phyloP scores from a whole-genome alignment of 2,329 filamentous ascomycete species.

The Lasiodiplodia gonubiensis region DNA sequence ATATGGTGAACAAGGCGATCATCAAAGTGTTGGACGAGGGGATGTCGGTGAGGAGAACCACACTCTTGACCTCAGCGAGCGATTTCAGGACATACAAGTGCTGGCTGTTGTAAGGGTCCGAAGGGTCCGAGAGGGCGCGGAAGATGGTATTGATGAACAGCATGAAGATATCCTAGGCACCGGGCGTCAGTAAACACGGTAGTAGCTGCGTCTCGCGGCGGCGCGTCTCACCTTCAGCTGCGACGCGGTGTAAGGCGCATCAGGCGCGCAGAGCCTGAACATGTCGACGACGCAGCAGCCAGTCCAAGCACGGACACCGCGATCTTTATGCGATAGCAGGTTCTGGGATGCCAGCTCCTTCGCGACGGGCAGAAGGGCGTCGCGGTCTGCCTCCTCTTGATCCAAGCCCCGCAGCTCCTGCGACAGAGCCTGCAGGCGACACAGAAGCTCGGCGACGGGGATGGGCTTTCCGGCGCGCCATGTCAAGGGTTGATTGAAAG shows the following conservation, averaged over 20 bases:
- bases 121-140: constrained; percentile 82
- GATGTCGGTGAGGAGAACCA: constrained; percentile 87
- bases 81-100: constrained; percentile 91
- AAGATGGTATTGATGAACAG: constrained; percentile 84
- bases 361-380: constrained; percentile 83
- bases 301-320: constrained; percentile 86
- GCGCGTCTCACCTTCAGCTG: constrained; percentile 77
- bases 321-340: constrained; percentile 88
- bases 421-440: constrained; percentile 78
- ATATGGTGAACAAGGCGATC: constrained; percentile 77
- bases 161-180: constrained; percentile 81
- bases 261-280: constrained; percentile 87
- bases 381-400: constrained; percentile 81
- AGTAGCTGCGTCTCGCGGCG: neutral
- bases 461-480: constrained; percentile 94
- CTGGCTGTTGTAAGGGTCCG: constrained; percentile 88
- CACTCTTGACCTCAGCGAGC: constrained; percentile 90
- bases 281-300: constrained; percentile 92
- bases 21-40: constrained; percentile 81
- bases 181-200: constrained; percentile 21
- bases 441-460: constrained; percentile 78
- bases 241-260: constrained; percentile 88
- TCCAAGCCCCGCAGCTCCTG: constrained; percentile 85
- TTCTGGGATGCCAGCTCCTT: constrained; percentile 83
- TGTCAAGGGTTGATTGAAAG: constrained; percentile 84